Percentiles rank a stretch among this genome's conserved stretches.
Conservation (phyloP, 2,329 filamentous ascomycete genomes). For the Paramyrothecium sp. region DNA sequence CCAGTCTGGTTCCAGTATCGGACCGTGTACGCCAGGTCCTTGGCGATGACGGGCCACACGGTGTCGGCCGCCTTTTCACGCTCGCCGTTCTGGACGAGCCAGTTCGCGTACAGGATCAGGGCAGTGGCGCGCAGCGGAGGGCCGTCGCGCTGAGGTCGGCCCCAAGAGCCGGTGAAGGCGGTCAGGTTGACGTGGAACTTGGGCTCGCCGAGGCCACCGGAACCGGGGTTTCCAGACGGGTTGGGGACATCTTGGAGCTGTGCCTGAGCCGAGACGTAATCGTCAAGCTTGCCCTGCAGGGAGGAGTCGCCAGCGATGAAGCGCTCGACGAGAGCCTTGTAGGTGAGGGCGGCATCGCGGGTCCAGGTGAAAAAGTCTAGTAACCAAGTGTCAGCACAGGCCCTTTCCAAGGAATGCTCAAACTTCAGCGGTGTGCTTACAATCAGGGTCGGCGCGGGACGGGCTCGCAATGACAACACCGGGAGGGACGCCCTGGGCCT, state of each 20-base stretch:
- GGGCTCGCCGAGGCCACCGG: constrained; percentile 62
- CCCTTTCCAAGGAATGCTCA: not conserved
- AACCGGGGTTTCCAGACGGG: constrained; percentile 58
- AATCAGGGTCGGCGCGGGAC: constrained; percentile 49
- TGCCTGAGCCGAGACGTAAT: constrained; percentile 67
- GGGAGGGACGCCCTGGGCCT: constrained; percentile 41
- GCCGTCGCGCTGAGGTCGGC: constrained; percentile 72
- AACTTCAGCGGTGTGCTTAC: constrained; percentile 31
- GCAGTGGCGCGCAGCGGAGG: constrained; percentile 74
- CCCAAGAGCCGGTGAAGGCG: constrained; percentile 67
- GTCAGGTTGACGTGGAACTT: constrained; percentile 67
- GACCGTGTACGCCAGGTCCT: constrained; percentile 70
- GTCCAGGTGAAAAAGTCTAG: constrained; percentile 77
- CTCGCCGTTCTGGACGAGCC: constrained; percentile 63
- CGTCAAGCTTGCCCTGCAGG: constrained; percentile 59
- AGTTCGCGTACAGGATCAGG: constrained; percentile 67
- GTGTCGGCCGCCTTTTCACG: constrained; percentile 48
- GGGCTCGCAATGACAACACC: constrained; percentile 57
- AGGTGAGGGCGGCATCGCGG: constrained; percentile 68
- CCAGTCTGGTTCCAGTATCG: constrained; percentile 64
- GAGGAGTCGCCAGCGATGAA: constrained; percentile 57
- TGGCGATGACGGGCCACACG: constrained; percentile 70
- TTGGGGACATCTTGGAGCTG: constrained; percentile 64
- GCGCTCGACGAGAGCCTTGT: constrained; percentile 66
- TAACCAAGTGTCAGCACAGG: no score